Evolutionary conservation across 1,139 yeast species (phyloP), one percentile per base, ranked within the genome.

Genomic region (Saccharomyces hybrid): DNA sequence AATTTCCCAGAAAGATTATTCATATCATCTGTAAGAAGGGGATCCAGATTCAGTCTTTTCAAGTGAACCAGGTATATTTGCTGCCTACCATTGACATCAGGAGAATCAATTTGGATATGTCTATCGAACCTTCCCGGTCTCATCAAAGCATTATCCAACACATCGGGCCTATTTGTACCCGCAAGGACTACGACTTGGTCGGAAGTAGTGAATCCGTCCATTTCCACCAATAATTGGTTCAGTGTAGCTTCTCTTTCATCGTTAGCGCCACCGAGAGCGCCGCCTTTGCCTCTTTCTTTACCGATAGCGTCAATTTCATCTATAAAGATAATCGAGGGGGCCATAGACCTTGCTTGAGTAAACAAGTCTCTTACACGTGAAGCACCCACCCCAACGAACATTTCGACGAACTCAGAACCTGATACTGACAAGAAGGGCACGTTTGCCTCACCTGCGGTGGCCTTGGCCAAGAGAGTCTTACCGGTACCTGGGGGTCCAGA

Each of bases 401-500:
- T 91, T 73, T 93, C 99, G 16, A 93, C 96, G 63, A 93, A 93
- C 69, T 93, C 98, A n/a, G 98, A 90, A 62, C 98, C 99, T 5
- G 96, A 88, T 11, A 93, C 98, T 14, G 96, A 86, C 62, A 83
- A 82, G 68, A 93, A 93, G 44, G 99, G 98, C 49, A 93, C 99
- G 51, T 93, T 96, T 0, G 98, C 98, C 72, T 93, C 99, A 60
- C 99, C 99, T 1, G 99, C 99, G 48, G 98, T 93, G 4, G 99
- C 99, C 70, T 88, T 91, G n/a, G 99, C 99, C 56, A 93, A 76
- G 60, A 93, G 76, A 0, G 99, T 93, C 72, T 93, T 93, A 84
- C 99, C 99, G 6, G 99, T 93, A 78, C 99, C 99, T 51, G 99
- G 99, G n/a, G 98, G 97, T 57, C 99, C 99, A 13, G 96, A 88